phyloP scores from a whole-genome alignment of 345 rosid genomes.

The Melaleuca quinquenervia region DNA sequence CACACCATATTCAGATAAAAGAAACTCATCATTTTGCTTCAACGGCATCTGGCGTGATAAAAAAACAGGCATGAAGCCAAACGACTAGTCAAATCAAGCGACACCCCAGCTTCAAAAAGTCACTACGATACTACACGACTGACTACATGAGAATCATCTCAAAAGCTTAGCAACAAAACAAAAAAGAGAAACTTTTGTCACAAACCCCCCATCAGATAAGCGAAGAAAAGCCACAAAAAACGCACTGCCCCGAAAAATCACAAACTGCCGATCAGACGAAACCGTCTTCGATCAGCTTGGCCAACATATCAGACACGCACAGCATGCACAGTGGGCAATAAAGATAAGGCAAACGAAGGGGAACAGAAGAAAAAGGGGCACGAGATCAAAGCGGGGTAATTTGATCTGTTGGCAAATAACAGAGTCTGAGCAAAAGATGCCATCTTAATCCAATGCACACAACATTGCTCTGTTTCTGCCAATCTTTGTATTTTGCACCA shows the following conservation, averaged over 20 bases:
- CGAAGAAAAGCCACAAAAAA: too few species aligned
- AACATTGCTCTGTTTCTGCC: neutral
- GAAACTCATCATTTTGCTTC: neutral
- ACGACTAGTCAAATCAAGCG: neutral
- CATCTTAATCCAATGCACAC: neutral
- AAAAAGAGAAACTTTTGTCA: neutral
- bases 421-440: neutral
- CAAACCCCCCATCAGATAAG: neutral
- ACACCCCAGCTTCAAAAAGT: too few species aligned
- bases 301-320: too few species aligned
- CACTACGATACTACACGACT: too few species aligned
- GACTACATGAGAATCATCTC: too few species aligned
- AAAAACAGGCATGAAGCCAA: neutral
- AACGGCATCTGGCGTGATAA: neutral
- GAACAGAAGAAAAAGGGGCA: neutral
- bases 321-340: too few species aligned
- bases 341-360: neutral
- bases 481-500: neutral
- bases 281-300: too few species aligned
- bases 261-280: too few species aligned
- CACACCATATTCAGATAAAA: neutral
- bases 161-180: neutral
- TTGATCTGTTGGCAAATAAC: neutral
- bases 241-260: neutral
- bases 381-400: neutral